phyloP scores from a whole-genome alignment of 176 grass and related monocot genomes.

The Raddia guianensis region DNA sequence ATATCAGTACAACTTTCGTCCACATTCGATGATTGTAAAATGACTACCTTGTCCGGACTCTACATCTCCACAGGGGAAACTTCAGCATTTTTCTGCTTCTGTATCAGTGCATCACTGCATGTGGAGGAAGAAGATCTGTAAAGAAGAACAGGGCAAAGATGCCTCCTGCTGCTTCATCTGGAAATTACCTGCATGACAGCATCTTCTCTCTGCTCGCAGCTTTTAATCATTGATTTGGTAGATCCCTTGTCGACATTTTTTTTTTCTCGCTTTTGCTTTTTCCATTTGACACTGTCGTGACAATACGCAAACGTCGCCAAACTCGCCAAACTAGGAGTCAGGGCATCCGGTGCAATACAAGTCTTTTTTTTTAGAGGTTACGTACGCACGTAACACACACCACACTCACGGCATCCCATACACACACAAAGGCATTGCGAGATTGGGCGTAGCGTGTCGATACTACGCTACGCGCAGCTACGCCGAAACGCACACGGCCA shows the following conservation, averaged over 20 bases:
- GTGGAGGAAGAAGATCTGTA: background rate
- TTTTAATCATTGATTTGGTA: constrained; percentile 45
- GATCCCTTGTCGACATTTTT: background rate
- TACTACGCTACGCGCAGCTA: too few species aligned
- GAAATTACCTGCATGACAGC: constrained; percentile 18
- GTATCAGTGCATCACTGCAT: background rate
- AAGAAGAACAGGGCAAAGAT: constrained; percentile 27
- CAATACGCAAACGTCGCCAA: too few species aligned
- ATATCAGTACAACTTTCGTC: background rate
- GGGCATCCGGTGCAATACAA: too few species aligned
- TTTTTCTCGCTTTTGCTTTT: background rate
- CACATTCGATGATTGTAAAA: constrained; percentile 31
- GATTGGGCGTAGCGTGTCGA: too few species aligned
- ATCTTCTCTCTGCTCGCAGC: background rate
- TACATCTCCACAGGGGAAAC: constrained; percentile 25
- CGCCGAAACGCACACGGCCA: too few species aligned
- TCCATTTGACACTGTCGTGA: background rate
- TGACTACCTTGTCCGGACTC: constrained; percentile 29
- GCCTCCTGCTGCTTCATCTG: constrained; percentile 30
- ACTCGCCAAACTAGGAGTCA: too few species aligned
- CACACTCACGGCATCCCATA: too few species aligned
- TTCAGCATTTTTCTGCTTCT: constrained; percentile 30
- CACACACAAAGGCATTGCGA: too few species aligned
- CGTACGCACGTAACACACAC: too few species aligned
- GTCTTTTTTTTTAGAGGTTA: too few species aligned